Evolutionary conservation across 768 basidiomycete genomes (phyloP), one percentile per base, ranked within the genome.

Genomic region (Tricholoma bakamatsutake): DNA sequence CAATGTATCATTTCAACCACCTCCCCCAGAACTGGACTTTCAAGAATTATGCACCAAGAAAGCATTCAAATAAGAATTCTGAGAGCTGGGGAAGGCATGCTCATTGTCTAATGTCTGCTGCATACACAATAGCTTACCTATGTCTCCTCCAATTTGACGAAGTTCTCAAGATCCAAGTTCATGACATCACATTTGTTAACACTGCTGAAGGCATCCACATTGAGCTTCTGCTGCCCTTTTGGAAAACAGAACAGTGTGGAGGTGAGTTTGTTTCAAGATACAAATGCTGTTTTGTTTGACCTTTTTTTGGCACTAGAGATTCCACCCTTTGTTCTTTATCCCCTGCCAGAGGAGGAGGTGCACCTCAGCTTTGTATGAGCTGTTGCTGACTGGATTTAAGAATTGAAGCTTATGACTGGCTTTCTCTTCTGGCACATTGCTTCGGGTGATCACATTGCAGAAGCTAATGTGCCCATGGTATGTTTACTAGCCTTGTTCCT

Each of bases 321-420:
- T 46, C 64, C 67, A 51, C 72, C 71, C 0, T 73, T 69, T 50
- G 47, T 57, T 40, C 59, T 73, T 0, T 61, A 65, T 34, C 31
- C 39, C 9, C 30, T 73, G 0, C 64, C 65, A 1, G 52, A 61
- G 2, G 53, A 64, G 4, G 62, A 71, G 35, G 65, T 65, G 1
- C 67, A 73, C 55, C 47, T 74, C 5, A 75, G 74, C 49, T 66
- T 70, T 13, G 68, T 73, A 5, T 60, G 64, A n/a, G 73, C 71
- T 5, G 33, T 73, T 11, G 61, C 64, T 8, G 61, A 63, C 1
- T 74, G 73, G 71, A 51, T 73, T 5, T 6, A 37, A 0, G 58
- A 49, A 7, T 61, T 62, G 2, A 40, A 54, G 11, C 62, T 70
- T 17, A 61, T 15, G 0, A 27, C 54, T 9, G 73, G 73, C 4